A percentile compares a stretch with the other conserved stretches of the same genome.
Evolutionary conservation across 108 stramenopile genomes (phyloP).

Genomic region (Epipyxis sp.): DNA sequence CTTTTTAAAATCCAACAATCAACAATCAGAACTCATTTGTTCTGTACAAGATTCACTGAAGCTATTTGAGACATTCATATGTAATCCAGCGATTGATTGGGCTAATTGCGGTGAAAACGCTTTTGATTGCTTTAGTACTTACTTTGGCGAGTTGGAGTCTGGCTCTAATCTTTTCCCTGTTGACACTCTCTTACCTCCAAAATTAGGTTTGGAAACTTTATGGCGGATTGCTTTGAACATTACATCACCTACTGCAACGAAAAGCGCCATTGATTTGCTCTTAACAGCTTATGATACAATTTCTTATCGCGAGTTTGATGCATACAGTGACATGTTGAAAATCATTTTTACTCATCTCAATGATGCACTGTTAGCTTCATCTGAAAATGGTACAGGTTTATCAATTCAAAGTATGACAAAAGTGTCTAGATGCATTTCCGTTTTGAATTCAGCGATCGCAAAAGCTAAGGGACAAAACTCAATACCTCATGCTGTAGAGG

Average conservation of each 20-base stretch:
- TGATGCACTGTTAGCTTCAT: not conserved
- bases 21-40: too few relatives aligned
- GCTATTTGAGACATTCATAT: not conserved
- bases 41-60: too few relatives aligned
- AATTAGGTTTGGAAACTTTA: slow-evolving; percentile 44
- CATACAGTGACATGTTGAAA: too few relatives aligned
- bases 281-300: not conserved
- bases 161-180: not conserved
- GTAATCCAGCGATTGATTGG: slow-evolving; percentile 37
- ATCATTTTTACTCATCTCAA: not conserved
- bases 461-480: not conserved
- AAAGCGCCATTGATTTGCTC: slow-evolving; percentile 16
- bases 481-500: not conserved
- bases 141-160: slow-evolving; percentile 38
- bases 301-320: too few relatives aligned
- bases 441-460: not conserved
- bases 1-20: too few relatives aligned
- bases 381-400: not conserved
- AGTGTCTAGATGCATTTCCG: not conserved
- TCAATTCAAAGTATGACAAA: not conserved
- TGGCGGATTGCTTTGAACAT: slow-evolving; percentile 42
- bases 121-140: slow-evolving; percentile 52
- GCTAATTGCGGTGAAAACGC: slow-evolving; percentile 42
- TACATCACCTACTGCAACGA: not conserved
- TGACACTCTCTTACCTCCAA: not conserved